A percentile compares a stretch with the other conserved stretches of the same genome.
These are phyloP conservation scores for Hylodesmum podocarpum DNA, from an alignment of 306 rosid genomes.

Conservation along the genomic window DNA sequence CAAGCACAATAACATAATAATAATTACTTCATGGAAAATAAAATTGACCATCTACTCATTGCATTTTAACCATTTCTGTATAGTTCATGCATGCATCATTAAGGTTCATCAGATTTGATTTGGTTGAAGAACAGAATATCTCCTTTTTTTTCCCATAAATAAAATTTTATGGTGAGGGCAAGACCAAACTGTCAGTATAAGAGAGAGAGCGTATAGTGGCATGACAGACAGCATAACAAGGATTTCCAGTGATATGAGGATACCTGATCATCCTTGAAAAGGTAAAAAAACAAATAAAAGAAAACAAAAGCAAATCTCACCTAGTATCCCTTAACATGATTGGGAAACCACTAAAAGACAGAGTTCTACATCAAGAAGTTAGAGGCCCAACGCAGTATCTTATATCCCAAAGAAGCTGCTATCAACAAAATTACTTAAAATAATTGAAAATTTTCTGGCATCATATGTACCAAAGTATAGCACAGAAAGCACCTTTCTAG, in stretches of 20 bases:
- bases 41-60: background rate
- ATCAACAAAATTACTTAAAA: background rate
- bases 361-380: background rate
- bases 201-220: background rate
- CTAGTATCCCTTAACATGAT: background rate
- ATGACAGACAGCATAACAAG: background rate
- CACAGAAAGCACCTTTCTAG: background rate
- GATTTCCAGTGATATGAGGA: background rate
- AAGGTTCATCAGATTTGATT: constrained; percentile 6
- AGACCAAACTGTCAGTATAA: background rate
- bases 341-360: background rate
- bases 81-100: background rate
- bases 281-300: background rate
- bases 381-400: background rate
- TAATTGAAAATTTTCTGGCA: background rate
- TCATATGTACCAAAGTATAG: background rate
- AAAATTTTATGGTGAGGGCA: background rate
- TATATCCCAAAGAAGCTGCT: background rate
- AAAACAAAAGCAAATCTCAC: background rate
- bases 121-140: background rate
- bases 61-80: background rate
- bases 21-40: background rate
- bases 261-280: background rate
- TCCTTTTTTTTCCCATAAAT: background rate
- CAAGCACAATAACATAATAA: background rate